Base-by-base conservation (phyloP, 305 asterid genomes). In the Fraxinus ornus region DNA sequence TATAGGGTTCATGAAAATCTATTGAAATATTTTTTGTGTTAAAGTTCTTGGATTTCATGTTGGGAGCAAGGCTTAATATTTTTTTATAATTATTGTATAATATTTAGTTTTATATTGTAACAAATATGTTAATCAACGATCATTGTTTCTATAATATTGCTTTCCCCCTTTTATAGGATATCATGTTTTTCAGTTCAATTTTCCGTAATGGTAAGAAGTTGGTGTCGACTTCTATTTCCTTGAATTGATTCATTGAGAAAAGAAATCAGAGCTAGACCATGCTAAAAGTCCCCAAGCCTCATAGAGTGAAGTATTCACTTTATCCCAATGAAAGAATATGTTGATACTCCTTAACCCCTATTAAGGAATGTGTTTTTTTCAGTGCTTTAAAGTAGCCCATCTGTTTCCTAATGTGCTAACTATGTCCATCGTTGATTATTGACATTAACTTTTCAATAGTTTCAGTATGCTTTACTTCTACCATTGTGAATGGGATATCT, bases 191-290 rank as follows among this genome's bases (percentile, higher is more conserved):
- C 77, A 60, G 81, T 44, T 28, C 77, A 41, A 70, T 32, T 41
- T 17, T 8, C n/a, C 73, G 62, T 79, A 52, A 55, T 37, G 41
- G 21, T 10, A 26, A 9, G 52, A 26, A 72, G 75, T 83, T 60
- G 70, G 62, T 41, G 74, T 22, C 2, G 7, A 47, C 73, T 22
- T 64, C 35, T 64, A 64, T 21, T 64, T 24, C 24, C 7, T 24
- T 64, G 73, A 60, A 21, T 64, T 24, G 73, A 24, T 22, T 24
- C 10, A 1, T 64, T 26, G 7, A 4, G 35, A 66, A 66, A 24
- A 36, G 49, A 6, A 79, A 76, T 41, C n/a, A 10, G 72, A 5
- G 49, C 22, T 75, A 79, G 80, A 85, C 71, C 75, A 66, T 79
- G 76, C 30, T 7, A 19, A n/a, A 37, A 35, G 21, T 36, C 79